phyloP scores from a whole-genome alignment of 2,329 filamentous ascomycete genomes.

The Shiraia sp. region DNA sequence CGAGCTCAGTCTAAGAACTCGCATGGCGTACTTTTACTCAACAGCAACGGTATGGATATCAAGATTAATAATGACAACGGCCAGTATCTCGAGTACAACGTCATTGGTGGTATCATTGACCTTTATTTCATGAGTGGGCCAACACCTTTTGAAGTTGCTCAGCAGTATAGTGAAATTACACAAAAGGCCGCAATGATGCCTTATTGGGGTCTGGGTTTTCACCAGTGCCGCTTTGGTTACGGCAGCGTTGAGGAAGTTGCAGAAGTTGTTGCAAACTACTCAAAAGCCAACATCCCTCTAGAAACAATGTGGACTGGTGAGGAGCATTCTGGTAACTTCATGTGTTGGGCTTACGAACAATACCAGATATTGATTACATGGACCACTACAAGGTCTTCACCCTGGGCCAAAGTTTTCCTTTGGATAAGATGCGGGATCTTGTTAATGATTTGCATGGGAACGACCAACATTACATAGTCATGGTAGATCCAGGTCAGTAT shows the following conservation, averaged over 20 bases:
- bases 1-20: constrained; percentile 50
- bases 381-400: constrained; percentile 62
- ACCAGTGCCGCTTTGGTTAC: constrained; percentile 55
- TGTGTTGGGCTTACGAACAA: constrained; percentile 4
- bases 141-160: constrained; percentile 50
- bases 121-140: constrained; percentile 57
- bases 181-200: constrained; percentile 53
- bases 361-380: constrained; percentile 70
- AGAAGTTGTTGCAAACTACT: constrained; percentile 69
- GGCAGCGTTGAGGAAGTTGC: constrained; percentile 64
- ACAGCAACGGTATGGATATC: constrained; percentile 66
- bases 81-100: constrained; percentile 79
- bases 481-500: constrained; percentile 67
- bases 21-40: constrained; percentile 41
- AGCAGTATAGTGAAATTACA: constrained; percentile 54
- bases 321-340: constrained; percentile 20
- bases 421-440: constrained; percentile 64
- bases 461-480: constrained; percentile 72
- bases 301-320: constrained; percentile 76
- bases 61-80: constrained; percentile 68
- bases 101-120: constrained; percentile 76
- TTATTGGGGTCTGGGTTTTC: constrained; percentile 57
- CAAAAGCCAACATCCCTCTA: constrained; percentile 64
- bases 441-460: constrained; percentile 67
- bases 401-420: constrained; percentile 64